Percentiles rank a stretch among this genome's conserved stretches.
Evolutionary conservation across 345 rosid species (phyloP).

Genomic region (Acer saccharum): DNA sequence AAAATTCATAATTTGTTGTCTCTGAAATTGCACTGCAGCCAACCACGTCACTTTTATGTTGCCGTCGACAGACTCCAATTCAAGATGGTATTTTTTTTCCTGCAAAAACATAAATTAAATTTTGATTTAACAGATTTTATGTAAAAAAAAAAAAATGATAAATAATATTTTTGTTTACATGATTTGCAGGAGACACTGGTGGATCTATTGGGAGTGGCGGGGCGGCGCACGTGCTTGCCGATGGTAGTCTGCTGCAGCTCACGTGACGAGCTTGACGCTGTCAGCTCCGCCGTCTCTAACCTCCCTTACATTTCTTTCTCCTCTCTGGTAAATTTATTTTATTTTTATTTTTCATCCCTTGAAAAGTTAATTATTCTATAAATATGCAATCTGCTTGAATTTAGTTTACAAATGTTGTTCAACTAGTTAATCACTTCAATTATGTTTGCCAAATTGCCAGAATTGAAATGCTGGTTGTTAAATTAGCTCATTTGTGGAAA

Average conservation of each 20-base stretch:
- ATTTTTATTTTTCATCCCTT: background rate
- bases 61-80: constrained; percentile 87
- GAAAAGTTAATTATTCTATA: background rate
- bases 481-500: no score
- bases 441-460: no score
- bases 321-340: constrained; percentile 47
- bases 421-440: no score
- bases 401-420: background rate
- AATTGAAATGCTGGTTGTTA: no score
- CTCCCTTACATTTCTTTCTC: constrained; percentile 73
- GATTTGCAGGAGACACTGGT: constrained; percentile 67
- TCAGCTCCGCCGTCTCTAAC: constrained; percentile 70
- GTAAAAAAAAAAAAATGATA: background rate
- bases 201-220: constrained; percentile 63
- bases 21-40: constrained; percentile 43
- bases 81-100: constrained; percentile 54
- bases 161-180: background rate
- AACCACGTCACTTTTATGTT: constrained; percentile 73
- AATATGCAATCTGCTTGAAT: background rate
- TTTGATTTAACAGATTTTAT: background rate
- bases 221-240: constrained; percentile 71
- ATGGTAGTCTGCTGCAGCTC: constrained; percentile 87
- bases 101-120: background rate
- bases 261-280: constrained; percentile 90
- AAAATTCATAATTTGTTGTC: background rate